A percentile compares a stretch with the other conserved stretches of the same genome.
These are phyloP conservation scores for Phalaenopsis hybrid DNA, from an alignment of 116 monocot species.

Conservation along the genomic window DNA sequence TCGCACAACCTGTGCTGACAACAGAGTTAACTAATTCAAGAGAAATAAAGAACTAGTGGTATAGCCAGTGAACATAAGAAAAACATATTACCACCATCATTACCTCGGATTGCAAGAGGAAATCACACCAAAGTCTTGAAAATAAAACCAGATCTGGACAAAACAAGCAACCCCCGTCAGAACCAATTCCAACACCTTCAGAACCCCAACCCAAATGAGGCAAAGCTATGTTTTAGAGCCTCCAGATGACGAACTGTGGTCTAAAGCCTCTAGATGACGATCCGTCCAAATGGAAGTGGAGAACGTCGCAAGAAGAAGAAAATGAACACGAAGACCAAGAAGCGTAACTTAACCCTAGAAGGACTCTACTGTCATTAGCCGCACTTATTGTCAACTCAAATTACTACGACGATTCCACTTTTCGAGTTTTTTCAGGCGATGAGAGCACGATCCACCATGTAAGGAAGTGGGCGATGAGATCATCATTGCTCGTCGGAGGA, in stretches of 20 bases:
- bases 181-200: background rate
- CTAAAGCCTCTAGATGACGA: background rate
- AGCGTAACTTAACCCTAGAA: background rate
- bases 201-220: background rate
- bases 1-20: background rate
- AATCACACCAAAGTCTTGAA: background rate
- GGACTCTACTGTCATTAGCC: background rate
- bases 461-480: conserved; percentile 30
- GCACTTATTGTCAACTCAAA: conserved; percentile 33
- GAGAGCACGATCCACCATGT: conserved; percentile 51
- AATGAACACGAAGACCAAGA: conserved; percentile 2
- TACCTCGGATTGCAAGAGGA: background rate
- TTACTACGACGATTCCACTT: conserved; percentile 74
- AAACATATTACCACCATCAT: background rate
- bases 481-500: conserved; percentile 4
- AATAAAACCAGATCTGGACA: conserved; percentile 5
- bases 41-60: background rate
- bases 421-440: conserved; percentile 70
- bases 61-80: background rate
- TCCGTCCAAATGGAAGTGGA: background rate
- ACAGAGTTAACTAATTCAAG: background rate
- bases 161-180: background rate
- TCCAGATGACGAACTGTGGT: too few species aligned
- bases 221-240: background rate
- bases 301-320: background rate